A percentile compares a stretch with the other conserved stretches of the same genome.
These are phyloP conservation scores for Zygosaccharomyces kombuchaensis DNA, from an alignment of 805 yeast species.

Conservation along the genomic window DNA sequence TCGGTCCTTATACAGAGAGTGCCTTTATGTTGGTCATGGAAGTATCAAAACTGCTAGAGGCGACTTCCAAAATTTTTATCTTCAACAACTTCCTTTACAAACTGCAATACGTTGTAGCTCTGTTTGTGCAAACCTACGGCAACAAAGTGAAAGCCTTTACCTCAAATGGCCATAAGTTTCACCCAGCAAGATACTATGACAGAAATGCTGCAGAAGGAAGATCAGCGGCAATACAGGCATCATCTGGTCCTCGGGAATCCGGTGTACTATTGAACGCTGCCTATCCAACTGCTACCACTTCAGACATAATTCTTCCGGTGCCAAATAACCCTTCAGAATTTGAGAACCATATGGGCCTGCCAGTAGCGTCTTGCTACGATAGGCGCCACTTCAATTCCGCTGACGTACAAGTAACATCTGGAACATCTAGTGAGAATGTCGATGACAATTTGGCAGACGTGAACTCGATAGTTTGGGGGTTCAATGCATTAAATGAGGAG, in stretches of 20 bases:
- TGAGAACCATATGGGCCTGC: background rate
- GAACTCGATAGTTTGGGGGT: slow-evolving; percentile 44
- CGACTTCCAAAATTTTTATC: slow-evolving; percentile 36
- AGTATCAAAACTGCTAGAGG: slow-evolving; percentile 25
- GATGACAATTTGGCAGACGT: slow-evolving; percentile 33
- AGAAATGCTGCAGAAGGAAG: background rate
- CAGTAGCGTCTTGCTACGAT: slow-evolving; percentile 8
- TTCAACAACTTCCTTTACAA: slow-evolving; percentile 50
- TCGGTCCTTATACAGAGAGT: slow-evolving; percentile 45
- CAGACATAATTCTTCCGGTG: background rate
- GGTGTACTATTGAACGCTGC: background rate
- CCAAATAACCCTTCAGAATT: background rate
- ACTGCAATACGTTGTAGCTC: slow-evolving; percentile 50
- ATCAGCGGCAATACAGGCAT: background rate
- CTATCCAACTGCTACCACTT: background rate
- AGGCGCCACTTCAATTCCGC: slow-evolving; percentile 32
- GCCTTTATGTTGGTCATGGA: slow-evolving; percentile 35
- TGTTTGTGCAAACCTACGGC: slow-evolving; percentile 59
- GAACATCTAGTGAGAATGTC: slow-evolving; percentile 34
- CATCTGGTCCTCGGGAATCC: background rate
- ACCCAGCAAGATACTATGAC: background rate
- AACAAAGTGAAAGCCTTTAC: slow-evolving; percentile 42
- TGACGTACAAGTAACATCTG: slow-evolving; percentile 41
- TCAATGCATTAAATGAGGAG: slow-evolving; percentile 59
- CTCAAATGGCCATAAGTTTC: background rate